Evolutionary conservation across 169 alveolate species (phyloP).

Genomic region (Besnoitia besnoiti): DNA sequence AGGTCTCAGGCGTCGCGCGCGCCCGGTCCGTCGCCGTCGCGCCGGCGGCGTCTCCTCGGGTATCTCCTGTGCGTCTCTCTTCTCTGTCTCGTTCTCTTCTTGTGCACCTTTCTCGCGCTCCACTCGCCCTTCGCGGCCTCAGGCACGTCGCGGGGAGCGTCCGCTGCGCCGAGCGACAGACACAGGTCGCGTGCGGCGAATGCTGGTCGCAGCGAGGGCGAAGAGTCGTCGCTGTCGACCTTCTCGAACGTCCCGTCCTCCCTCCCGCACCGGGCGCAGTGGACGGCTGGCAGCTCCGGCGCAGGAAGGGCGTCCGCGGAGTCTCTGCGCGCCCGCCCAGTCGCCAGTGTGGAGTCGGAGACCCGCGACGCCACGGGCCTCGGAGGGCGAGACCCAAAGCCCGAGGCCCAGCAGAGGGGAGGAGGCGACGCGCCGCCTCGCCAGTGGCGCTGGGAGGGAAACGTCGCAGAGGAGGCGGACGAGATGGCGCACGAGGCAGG

Average conservation of each 20-base stretch:
- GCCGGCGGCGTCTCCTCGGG: neutral
- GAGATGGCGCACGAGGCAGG: neutral
- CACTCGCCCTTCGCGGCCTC: neutral
- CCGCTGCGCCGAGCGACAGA: neutral
- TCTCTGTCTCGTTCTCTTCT: neutral
- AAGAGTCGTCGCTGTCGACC: neutral
- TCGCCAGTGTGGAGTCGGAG: neutral
- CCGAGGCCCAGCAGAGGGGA: neutral
- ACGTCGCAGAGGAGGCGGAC: neutral
- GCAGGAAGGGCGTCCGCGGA: neutral
- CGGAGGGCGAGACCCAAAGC: neutral
- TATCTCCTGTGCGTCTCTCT: neutral
- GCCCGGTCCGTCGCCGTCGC: neutral
- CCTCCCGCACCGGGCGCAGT: neutral
- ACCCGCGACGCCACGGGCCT: neutral
- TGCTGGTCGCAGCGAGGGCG: neutral
- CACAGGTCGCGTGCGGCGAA: no score
- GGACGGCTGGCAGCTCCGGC: neutral
- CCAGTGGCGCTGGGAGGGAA: neutral
- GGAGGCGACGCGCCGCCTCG: neutral
- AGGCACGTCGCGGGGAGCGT: neutral
- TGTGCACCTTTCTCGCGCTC: slow-evolving; percentile 16
- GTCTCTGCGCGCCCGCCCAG: neutral
- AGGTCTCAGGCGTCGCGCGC: neutral
- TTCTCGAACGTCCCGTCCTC: neutral